These are phyloP conservation scores for Candida sithepensis DNA, from an alignment of 805 yeast genomes.

Conservation along the genomic window DNA sequence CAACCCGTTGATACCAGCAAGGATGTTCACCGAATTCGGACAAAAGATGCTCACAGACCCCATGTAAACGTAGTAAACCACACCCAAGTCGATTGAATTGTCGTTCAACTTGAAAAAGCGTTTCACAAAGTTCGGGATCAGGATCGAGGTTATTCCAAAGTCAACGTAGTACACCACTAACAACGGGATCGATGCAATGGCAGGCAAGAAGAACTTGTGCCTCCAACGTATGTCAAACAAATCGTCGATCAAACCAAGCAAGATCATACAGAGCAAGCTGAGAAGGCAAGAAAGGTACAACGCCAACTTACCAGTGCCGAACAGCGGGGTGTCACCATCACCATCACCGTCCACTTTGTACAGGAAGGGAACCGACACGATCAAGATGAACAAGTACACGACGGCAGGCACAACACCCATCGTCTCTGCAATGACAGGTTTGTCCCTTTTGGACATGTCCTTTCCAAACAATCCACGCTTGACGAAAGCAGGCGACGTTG, in stretches of 20 bases:
- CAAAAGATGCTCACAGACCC: slow-evolving; percentile 87
- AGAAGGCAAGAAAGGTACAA: slow-evolving; percentile 83
- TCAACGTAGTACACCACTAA: slow-evolving; percentile 89
- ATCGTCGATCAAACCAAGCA: slow-evolving; percentile 91
- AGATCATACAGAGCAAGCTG: slow-evolving; percentile 76
- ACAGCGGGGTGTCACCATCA: slow-evolving; percentile 27
- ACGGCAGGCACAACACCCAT: slow-evolving; percentile 89
- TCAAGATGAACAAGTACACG: slow-evolving; percentile 75
- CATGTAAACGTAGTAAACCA: slow-evolving; percentile 84
- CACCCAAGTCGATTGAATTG: slow-evolving; percentile 67
- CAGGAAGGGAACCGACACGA: slow-evolving; percentile 81
- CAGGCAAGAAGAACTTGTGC: slow-evolving; percentile 93
- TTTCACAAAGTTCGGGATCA: slow-evolving; percentile 69
- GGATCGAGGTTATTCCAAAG: slow-evolving; percentile 85
- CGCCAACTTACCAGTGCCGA: slow-evolving; percentile 80
- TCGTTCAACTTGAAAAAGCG: slow-evolving; percentile 34
- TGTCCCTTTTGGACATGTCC: slow-evolving; percentile 75
- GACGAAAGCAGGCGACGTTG: slow-evolving; percentile 61
- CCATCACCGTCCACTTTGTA: background rate
- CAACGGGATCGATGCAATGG: slow-evolving; percentile 88
- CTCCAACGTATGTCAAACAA: slow-evolving; percentile 96
- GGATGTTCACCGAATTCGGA: slow-evolving; percentile 91
- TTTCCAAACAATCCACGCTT: slow-evolving; percentile 80
- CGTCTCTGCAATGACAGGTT: slow-evolving; percentile 80
- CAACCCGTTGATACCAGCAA: slow-evolving; percentile 95